These are phyloP conservation scores for Trichoderma erinaceum DNA, from an alignment of 495 filamentous ascomycete species.

Conservation along the genomic window DNA sequence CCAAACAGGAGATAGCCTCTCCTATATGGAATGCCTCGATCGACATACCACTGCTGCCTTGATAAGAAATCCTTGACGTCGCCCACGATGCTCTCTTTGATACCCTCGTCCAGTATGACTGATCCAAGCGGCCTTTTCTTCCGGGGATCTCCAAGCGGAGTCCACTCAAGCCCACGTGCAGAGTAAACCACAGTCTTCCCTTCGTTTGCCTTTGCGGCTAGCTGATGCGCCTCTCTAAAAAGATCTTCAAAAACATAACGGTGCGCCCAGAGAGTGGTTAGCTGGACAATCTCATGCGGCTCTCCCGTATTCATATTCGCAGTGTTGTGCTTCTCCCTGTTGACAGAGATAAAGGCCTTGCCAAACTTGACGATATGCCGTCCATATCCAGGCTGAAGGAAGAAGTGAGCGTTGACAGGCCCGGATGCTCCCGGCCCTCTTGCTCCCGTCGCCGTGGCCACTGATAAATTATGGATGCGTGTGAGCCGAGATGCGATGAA, in stretches of 20 bases:
- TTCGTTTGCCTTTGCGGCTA: constrained; percentile 69
- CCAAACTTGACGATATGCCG: constrained; percentile 79
- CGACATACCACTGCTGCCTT: constrained; percentile 80
- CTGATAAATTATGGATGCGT: constrained; percentile 43
- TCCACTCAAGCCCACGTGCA: constrained; percentile 72
- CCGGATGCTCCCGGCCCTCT: constrained; percentile 58
- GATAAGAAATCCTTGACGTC: constrained; percentile 81
- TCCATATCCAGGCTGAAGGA: constrained; percentile 85
- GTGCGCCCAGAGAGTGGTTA: constrained; percentile 85
- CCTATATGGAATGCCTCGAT: constrained; percentile 91
- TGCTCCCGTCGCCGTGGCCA: constrained; percentile 47
- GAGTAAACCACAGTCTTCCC: constrained; percentile 95
- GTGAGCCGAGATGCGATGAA: constrained; percentile 43
- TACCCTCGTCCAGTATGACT: constrained; percentile 77
- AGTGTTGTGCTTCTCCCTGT: constrained; percentile 71
- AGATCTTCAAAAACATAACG: constrained; percentile 80
- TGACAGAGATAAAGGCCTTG: constrained; percentile 72
- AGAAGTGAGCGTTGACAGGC: constrained; percentile 69
- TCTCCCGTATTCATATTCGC: constrained; percentile 68
- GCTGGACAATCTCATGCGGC: constrained; percentile 88
- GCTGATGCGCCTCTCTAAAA: constrained; percentile 74
- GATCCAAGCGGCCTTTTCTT: constrained; percentile 82
- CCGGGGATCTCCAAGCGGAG: constrained; percentile 77
- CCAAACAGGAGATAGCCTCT: constrained; percentile 91
- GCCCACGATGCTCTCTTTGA: constrained; percentile 76